Evolutionary conservation across 2,329 filamentous ascomycete species (phyloP).

Genomic region (Botrytis paeoniae): DNA sequence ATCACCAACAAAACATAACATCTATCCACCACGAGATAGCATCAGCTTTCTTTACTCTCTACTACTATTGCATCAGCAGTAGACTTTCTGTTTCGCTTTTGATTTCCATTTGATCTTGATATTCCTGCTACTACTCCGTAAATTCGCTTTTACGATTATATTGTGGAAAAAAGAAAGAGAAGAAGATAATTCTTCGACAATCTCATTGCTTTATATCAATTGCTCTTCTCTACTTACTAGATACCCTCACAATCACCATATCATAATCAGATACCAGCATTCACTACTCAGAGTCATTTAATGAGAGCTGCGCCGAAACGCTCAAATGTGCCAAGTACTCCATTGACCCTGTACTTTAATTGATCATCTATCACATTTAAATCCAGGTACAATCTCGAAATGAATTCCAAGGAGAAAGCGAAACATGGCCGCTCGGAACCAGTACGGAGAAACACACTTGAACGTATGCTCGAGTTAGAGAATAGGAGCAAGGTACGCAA

Average conservation of each 20-base stretch:
- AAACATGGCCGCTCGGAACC: constrained; percentile 21
- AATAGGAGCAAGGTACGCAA: constrained; percentile 54
- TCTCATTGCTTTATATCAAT: neutral
- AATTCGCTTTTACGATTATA: neutral
- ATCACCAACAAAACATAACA: neutral
- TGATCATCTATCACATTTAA: constrained; percentile 16
- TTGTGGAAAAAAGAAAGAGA: neutral
- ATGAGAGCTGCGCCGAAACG: neutral
- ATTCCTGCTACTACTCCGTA: neutral
- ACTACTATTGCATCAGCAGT: constrained; percentile 4
- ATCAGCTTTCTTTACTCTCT: neutral
- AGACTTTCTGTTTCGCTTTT: constrained; percentile 4
- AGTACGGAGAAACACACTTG: constrained; percentile 40
- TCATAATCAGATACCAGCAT: neutral
- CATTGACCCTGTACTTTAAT: constrained; percentile 1
- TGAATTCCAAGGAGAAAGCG: constrained; percentile 24
- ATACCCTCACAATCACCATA: neutral
- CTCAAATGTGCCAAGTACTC: neutral
- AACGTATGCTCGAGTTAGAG: constrained; percentile 59
- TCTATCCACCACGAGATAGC: neutral
- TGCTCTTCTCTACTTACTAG: neutral
- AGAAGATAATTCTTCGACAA: neutral
- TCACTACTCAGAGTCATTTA: neutral
- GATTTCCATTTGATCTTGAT: neutral
- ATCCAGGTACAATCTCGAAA: constrained; percentile 10